These are phyloP conservation scores for Apiosordaria backusii DNA, from an alignment of 495 filamentous ascomycete genomes.

Conservation along the genomic window DNA sequence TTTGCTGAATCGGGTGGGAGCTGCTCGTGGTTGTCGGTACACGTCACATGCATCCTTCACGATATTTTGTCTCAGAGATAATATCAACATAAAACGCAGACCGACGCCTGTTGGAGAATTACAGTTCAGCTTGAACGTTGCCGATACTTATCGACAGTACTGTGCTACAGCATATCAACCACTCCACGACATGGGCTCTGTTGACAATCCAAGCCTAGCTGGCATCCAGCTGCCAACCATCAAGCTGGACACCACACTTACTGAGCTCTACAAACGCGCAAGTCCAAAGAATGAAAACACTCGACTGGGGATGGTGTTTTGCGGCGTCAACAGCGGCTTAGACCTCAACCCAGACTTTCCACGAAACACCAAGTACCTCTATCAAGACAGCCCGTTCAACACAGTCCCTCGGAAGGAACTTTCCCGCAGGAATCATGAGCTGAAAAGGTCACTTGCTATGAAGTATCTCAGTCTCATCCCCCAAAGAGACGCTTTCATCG, in stretches of 20 bases:
- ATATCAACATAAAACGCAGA: neutral
- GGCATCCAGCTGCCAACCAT: constrained; percentile 27
- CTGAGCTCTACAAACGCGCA: constrained; percentile 30
- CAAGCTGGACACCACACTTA: constrained; percentile 32
- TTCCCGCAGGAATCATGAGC: constrained; percentile 39
- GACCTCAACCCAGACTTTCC: constrained; percentile 25
- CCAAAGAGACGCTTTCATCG: constrained; percentile 35
- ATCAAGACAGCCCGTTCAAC: constrained; percentile 40
- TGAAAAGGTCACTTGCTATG: constrained; percentile 22
- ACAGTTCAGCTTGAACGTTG: neutral
- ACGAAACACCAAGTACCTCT: constrained; percentile 35
- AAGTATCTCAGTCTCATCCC: constrained; percentile 32
- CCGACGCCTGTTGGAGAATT: neutral
- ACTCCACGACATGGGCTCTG: constrained; percentile 18
- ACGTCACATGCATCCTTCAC: neutral
- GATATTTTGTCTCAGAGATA: neutral
- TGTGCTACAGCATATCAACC: neutral
- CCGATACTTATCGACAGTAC: neutral
- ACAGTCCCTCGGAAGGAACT: constrained; percentile 45
- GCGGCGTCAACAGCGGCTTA: constrained; percentile 26
- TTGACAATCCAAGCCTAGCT: neutral
- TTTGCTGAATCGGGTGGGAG: neutral
- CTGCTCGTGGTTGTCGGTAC: neutral
- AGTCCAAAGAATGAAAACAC: constrained; percentile 10
- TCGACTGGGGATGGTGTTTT: constrained; percentile 26